These are phyloP conservation scores for Phylloporus sp. DNA, from an alignment of 768 basidiomycete species.

Conservation along the genomic window DNA sequence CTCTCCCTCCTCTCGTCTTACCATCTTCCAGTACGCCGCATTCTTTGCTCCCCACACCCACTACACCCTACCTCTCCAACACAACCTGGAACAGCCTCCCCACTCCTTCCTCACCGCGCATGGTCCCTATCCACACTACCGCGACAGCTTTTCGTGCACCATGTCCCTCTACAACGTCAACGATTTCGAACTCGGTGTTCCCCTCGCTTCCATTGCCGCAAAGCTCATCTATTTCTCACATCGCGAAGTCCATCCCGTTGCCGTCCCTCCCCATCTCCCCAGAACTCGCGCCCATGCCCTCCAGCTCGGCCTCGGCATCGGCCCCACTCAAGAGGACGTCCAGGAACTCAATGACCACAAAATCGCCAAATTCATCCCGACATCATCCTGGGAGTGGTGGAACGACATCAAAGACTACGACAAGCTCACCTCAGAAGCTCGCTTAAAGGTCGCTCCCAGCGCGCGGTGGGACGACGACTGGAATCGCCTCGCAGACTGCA, in stretches of 20 bases:
- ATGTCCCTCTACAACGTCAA: constrained; percentile 30
- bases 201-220: constrained; percentile 53
- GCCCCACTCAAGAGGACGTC: constrained; percentile 57
- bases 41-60: constrained; percentile 60
- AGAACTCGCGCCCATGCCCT: constrained; percentile 29
- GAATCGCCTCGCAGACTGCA: constrained; percentile 48
- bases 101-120: constrained; percentile 35
- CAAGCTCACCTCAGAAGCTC: constrained; percentile 21
- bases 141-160: constrained; percentile 28
- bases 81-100: constrained; percentile 13
- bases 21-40: constrained; percentile 42
- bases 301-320: constrained; percentile 22
- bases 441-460: constrained; percentile 34
- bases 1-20: constrained; percentile 7
- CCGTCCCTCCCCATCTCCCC: constrained; percentile 36
- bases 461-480: constrained; percentile 52
- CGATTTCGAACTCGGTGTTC: constrained; percentile 27
- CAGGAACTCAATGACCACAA: constrained; percentile 47
- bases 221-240: constrained; percentile 60
- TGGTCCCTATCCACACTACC: constrained; percentile 47
- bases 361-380: constrained; percentile 29
- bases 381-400: constrained; percentile 21
- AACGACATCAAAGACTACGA: constrained; percentile 14
- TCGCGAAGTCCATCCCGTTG: constrained; percentile 45
- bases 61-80: constrained; percentile 46